Conservation (phyloP, 2,329 filamentous ascomycete species). For the Eutypa lata region DNA sequence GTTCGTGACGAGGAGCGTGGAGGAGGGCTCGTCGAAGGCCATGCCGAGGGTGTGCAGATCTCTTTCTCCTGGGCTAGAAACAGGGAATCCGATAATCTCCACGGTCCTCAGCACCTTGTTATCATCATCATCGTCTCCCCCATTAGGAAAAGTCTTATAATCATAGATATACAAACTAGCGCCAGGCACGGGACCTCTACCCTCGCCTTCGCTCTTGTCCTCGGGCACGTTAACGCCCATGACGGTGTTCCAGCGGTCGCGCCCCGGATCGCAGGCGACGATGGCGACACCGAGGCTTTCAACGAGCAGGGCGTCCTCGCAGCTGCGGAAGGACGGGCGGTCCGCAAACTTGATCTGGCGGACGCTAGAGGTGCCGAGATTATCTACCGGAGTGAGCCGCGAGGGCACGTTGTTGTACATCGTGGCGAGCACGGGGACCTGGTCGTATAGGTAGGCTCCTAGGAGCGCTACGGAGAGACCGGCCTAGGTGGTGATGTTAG, state of each 20-base stretch:
- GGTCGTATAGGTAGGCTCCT: not conserved
- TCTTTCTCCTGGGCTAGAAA: not conserved
- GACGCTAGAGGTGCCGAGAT: slow-evolving; percentile 14
- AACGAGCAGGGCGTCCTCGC: slow-evolving; percentile 35
- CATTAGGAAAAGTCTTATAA: slow-evolving; percentile 21
- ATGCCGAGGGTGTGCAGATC: slow-evolving; percentile 40
- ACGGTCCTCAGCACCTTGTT: slow-evolving; percentile 16
- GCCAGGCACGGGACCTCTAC: slow-evolving; percentile 19
- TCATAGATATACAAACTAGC: slow-evolving; percentile 36
- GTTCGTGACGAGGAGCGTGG: slow-evolving; percentile 35
- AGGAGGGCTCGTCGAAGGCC: slow-evolving; percentile 32
- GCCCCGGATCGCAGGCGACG: slow-evolving; percentile 34
- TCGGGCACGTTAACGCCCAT: slow-evolving; percentile 32
- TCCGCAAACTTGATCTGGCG: slow-evolving; percentile 32
- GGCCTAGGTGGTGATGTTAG: not conserved
- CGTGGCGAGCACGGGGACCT: not conserved
- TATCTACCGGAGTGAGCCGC: slow-evolving; percentile 21
- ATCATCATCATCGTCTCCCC: not conserved
- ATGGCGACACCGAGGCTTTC: slow-evolving; percentile 33
- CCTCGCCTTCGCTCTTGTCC: too few relatives aligned
- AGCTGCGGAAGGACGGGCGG: slow-evolving; percentile 27
- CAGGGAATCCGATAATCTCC: slow-evolving; percentile 19
- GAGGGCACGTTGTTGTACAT: slow-evolving; percentile 24
- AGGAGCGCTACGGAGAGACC: not conserved
- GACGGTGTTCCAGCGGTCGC: slow-evolving; percentile 37